Conservation (phyloP, 2,329 filamentous ascomycete genomes). For the Fusarium sp. region DNA sequence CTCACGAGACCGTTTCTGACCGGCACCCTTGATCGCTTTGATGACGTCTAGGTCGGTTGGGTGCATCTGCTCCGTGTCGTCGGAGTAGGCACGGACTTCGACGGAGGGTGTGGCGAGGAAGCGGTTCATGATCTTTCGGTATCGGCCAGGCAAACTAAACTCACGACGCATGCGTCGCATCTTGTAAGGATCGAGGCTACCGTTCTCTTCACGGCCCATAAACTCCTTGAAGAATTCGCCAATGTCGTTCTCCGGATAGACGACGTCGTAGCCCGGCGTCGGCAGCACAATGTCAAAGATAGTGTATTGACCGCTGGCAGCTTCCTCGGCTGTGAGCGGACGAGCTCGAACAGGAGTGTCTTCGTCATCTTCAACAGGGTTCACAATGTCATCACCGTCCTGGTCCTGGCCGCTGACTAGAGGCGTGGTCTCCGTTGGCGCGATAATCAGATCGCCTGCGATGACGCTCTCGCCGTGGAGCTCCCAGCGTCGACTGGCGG, state of each 20-base stretch:
- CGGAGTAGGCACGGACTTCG: constrained; percentile 75
- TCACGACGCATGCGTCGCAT: constrained; percentile 91
- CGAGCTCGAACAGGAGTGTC: constrained; percentile 69
- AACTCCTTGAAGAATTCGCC: constrained; percentile 86
- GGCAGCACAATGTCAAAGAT: constrained; percentile 93
- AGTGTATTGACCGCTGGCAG: constrained; percentile 76
- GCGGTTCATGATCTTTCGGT: constrained; percentile 83
- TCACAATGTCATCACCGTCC: constrained; percentile 61
- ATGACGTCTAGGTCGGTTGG: constrained; percentile 85
- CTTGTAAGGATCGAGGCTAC: constrained; percentile 80
- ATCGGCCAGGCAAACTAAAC: constrained; percentile 87
- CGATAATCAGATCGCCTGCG: constrained; percentile 84
- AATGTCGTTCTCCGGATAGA: constrained; percentile 86
- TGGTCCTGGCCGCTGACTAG: constrained; percentile 69
- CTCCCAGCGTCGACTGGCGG: constrained; percentile 82
- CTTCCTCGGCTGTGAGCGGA: constrained; percentile 80
- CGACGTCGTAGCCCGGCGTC: constrained; percentile 88
- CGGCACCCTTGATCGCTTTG: constrained; percentile 51
- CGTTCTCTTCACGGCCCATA: constrained; percentile 84
- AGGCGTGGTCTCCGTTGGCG: constrained; percentile 50
- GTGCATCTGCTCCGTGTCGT: constrained; percentile 84
- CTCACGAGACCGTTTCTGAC: constrained; percentile 38
- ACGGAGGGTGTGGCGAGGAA: constrained; percentile 74
- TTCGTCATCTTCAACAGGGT: constrained; percentile 57
- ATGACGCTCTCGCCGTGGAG: constrained; percentile 78